Conservation (phyloP, 805 yeast genomes). For the Myxozyma lipomycoides region DNA sequence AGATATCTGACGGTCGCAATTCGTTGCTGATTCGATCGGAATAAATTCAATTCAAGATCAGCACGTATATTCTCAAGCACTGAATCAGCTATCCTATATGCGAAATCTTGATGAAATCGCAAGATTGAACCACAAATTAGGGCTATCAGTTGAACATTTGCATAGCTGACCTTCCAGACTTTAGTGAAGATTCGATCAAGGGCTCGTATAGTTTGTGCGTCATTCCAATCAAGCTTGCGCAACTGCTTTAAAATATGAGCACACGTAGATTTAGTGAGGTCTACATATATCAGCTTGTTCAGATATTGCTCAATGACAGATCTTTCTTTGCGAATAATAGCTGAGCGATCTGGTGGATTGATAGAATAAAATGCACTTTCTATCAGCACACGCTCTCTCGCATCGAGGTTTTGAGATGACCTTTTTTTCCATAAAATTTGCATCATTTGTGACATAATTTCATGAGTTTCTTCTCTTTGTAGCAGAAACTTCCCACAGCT, state of each 20-base stretch:
- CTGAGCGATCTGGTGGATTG: constrained; percentile 43
- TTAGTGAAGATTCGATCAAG: constrained; percentile 48
- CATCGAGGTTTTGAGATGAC: constrained; percentile 47
- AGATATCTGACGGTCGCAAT: constrained; percentile 59
- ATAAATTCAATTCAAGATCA: constrained; percentile 65
- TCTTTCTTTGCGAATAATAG: constrained; percentile 28
- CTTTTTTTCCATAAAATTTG: constrained; percentile 50
- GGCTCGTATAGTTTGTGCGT: constrained; percentile 38
- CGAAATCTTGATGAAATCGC: constrained; percentile 42
- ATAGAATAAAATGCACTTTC: constrained; percentile 42
- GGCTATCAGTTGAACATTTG: constrained; percentile 50
- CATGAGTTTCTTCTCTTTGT: constrained; percentile 52
- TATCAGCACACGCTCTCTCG: constrained; percentile 56
- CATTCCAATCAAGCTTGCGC: constrained; percentile 47
- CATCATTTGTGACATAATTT: constrained; percentile 61
- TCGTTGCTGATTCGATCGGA: constrained; percentile 55
- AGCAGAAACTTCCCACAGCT: constrained; percentile 64
- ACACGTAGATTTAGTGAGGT: constrained; percentile 42
- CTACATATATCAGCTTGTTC: constrained; percentile 49
- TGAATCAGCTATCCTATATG: constrained; percentile 53
- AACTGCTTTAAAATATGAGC: constrained; percentile 41
- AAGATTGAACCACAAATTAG: constrained; percentile 42
- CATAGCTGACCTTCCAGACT: constrained; percentile 61
- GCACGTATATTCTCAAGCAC: constrained; percentile 58
- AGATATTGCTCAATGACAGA: constrained; percentile 42